Percentiles rank a stretch among this genome's conserved stretches.
Evolutionary conservation across 2,329 filamentous ascomycete species (phyloP).

Genomic region (Rhynchosporium agropyri): DNA sequence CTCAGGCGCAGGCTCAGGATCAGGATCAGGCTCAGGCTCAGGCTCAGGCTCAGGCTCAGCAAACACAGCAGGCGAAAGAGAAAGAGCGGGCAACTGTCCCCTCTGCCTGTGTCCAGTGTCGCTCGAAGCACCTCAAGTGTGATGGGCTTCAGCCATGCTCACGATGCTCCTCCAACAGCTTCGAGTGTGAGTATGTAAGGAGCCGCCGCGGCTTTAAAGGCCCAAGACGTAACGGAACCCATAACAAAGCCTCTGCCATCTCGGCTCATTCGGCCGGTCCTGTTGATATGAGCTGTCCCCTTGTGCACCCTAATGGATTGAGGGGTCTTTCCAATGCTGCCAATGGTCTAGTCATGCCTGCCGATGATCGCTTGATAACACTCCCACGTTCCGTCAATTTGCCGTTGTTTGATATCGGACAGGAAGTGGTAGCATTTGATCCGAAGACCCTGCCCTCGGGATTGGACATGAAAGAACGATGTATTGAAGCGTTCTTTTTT

Average conservation of each 20-base stretch:
- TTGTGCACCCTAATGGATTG: constrained; percentile 32
- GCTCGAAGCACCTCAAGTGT: constrained; percentile 70
- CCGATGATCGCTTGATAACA: constrained; percentile 34
- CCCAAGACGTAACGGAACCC: constrained; percentile 52
- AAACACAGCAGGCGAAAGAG: constrained; percentile 21
- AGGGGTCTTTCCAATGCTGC: constrained; percentile 33
- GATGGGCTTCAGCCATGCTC: constrained; percentile 71
- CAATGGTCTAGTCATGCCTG: constrained; percentile 37
- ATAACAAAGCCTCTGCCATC: constrained; percentile 37
- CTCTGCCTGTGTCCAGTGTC: constrained; percentile 39
- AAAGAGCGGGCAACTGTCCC: constrained; percentile 36
- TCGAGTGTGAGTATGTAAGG: constrained; percentile 71
- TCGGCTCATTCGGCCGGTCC: constrained; percentile 17
- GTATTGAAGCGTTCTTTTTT: constrained; percentile 40
- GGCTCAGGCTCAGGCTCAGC: background rate
- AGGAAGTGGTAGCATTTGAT: constrained; percentile 30
- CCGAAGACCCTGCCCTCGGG: constrained; percentile 45
- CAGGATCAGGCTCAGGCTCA: background rate
- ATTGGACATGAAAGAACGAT: constrained; percentile 42
- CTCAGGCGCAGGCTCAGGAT: background rate
- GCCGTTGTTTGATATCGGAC: constrained; percentile 30
- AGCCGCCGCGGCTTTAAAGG: constrained; percentile 77
- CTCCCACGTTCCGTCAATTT: constrained; percentile 30
- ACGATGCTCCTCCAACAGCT: constrained; percentile 61
- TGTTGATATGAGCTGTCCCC: constrained; percentile 31